Conservation (phyloP, 2,329 filamentous ascomycete species). For the Fusarium musae region DNA sequence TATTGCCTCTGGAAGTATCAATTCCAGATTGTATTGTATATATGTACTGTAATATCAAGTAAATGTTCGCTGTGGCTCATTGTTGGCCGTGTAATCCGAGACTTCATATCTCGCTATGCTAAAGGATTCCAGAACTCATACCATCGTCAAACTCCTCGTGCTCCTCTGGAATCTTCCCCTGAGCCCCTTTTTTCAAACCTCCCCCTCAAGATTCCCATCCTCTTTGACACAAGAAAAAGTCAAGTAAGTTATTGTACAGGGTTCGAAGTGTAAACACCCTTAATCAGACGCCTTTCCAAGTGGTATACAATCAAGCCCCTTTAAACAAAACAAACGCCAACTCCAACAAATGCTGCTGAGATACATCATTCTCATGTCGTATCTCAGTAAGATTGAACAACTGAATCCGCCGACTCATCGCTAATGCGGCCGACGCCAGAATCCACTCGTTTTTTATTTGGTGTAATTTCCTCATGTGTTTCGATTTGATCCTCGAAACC, state of each 20-base stretch:
- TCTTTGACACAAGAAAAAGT: constrained; percentile 17
- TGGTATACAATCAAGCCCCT: constrained; percentile 24
- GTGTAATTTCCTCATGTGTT: constrained; percentile 25
- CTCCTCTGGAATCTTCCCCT: constrained; percentile 10
- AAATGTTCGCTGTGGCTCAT: constrained; percentile 38
- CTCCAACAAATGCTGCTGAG: constrained; percentile 37
- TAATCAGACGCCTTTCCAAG: constrained; percentile 38
- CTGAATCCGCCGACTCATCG: constrained; percentile 41
- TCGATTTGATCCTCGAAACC: constrained; percentile 36
- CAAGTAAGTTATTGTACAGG: constrained; percentile 40
- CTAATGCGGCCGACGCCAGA: constrained; percentile 50
- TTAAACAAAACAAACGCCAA: constrained; percentile 33
- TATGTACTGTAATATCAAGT: constrained; percentile 17
- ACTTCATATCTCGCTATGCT: constrained; percentile 26
- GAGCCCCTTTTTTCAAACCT: constrained; percentile 4
- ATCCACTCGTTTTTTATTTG: constrained; percentile 48
- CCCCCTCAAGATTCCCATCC: constrained; percentile 18
- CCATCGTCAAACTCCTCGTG: constrained; percentile 6
- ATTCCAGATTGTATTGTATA: not conserved
- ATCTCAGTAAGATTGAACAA: constrained; percentile 12
- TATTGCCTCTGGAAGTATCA: not conserved
- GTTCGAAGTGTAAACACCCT: constrained; percentile 10
- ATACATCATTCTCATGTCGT: constrained; percentile 6
- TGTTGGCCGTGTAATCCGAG: constrained; percentile 32
- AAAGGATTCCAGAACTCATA: constrained; percentile 14